Evolutionary conservation across 2,329 filamentous ascomycete species (phyloP).

Genomic region (Aspergillus brasiliensis): DNA sequence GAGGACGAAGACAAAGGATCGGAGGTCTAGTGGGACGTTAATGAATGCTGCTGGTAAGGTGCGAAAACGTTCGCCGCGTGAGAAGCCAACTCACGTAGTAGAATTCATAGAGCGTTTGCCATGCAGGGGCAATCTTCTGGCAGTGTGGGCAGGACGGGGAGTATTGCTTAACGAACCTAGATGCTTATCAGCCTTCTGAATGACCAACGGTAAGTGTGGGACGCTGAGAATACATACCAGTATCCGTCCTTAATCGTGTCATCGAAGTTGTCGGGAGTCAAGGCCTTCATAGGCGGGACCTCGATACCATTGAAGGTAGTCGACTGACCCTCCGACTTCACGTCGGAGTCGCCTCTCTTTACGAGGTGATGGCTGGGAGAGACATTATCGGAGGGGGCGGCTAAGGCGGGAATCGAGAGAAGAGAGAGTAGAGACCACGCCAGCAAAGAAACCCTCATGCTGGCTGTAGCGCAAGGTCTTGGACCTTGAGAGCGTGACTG

Average conservation of each 20-base stretch:
- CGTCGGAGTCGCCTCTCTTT: slow-evolving; percentile 28
- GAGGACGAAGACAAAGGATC: slow-evolving; percentile 63
- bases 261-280: slow-evolving; percentile 52
- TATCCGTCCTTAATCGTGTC: slow-evolving; percentile 54
- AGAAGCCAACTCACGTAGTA: slow-evolving; percentile 59
- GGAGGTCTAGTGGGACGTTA: slow-evolving; percentile 64
- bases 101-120: slow-evolving; percentile 91
- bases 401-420: slow-evolving; percentile 37
- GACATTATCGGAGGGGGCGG: slow-evolving; percentile 27
- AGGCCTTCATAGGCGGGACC: slow-evolving; percentile 53
- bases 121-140: slow-evolving; percentile 75
- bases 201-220: neutral
- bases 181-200: slow-evolving; percentile 18
- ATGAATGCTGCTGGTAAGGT: slow-evolving; percentile 2
- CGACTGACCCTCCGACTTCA: slow-evolving; percentile 24
- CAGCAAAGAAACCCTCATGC: slow-evolving; percentile 42
- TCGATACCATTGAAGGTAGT: slow-evolving; percentile 55
- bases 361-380: slow-evolving; percentile 25
- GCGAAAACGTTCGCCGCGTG: slow-evolving; percentile 11
- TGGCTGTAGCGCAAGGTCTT: slow-evolving; percentile 26
- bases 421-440: slow-evolving; percentile 42
- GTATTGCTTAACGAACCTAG: slow-evolving; percentile 56
- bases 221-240: slow-evolving; percentile 43
- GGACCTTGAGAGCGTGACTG: slow-evolving; percentile 14
- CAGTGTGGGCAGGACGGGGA: slow-evolving; percentile 69